Conservation (phyloP, 2,329 filamentous ascomycete species). For the Aspergillus bombycis region DNA sequence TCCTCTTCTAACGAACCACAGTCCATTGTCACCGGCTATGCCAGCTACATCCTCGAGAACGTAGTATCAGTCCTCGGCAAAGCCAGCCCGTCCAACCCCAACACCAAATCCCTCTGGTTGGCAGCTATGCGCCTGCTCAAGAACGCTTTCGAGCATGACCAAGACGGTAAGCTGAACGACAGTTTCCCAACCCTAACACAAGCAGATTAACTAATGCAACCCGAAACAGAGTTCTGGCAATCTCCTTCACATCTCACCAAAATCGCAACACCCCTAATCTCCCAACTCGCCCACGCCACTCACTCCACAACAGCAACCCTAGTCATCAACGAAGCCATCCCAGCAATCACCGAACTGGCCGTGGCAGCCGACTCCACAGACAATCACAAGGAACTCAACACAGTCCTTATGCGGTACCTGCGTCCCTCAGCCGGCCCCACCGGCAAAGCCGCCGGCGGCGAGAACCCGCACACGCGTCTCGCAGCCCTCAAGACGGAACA, state of each 20-base stretch:
- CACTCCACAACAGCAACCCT: conserved; percentile 50
- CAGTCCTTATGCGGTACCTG: conserved; percentile 74
- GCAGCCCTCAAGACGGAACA: conserved; percentile 83
- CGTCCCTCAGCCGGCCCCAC: conserved; percentile 54
- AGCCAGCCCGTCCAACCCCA: conserved; percentile 44
- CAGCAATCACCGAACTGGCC: conserved; percentile 78
- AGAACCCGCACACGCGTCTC: conserved; percentile 71
- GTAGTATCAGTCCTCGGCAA: conserved; percentile 64
- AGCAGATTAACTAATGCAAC: conserved; percentile 15
- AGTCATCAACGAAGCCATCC: conserved; percentile 61
- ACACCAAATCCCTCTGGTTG: conserved; percentile 66
- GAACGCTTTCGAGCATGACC: conserved; percentile 82
- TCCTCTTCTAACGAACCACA: conserved; percentile 28
- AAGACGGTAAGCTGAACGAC: conserved; percentile 62
- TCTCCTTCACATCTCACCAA: conserved; percentile 80
- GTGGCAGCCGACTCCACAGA: conserved; percentile 80
- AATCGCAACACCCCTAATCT: conserved; percentile 70
- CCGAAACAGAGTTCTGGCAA: conserved; percentile 79
- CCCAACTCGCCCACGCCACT: conserved; percentile 61
- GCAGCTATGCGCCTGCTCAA: conserved; percentile 72
- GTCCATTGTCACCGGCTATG: conserved; percentile 92
- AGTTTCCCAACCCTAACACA: neutral
- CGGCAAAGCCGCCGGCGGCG: conserved; percentile 42
- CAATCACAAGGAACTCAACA: conserved; percentile 89
- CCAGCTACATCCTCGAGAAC: conserved; percentile 79